Evolutionary conservation across 1,284 basidiomycete genomes (phyloP), one percentile per base, ranked within the genome.

Genomic region (Rhodotorula sp.): DNA sequence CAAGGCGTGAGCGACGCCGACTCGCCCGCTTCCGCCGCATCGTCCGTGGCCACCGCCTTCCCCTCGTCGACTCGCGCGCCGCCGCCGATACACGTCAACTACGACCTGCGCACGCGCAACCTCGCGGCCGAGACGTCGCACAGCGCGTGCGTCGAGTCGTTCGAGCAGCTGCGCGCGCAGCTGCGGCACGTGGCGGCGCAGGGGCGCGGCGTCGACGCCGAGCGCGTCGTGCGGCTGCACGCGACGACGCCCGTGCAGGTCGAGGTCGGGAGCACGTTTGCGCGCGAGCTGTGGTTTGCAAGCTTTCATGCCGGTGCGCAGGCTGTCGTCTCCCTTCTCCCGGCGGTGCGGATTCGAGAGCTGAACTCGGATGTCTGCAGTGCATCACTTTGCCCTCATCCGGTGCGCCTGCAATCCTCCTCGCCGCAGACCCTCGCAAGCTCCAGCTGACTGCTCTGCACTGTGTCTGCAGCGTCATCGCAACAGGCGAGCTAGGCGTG

Each of bases 261-360:
- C 77, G 85, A 86, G 34, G 87, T 92, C 71, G 83, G 88, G 76
- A 89, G 88, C n/a, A 90, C 87, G 4, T 89, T 91, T 78, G 91
- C 90, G 41, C 83, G 91, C 81, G 91, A 93, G 90, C 81, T 93
- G n/a, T 93, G 91, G 91, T 93, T 93, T 80, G 86, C 87, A n/a
- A 87, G 85, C 41, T 81, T 93, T 44, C 91, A 93, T 79, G 91
- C 91, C 58, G 88, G 92, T 50, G 90, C 91, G 80, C 90, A 91
- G 89, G n/a, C n/a, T 46, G 12, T n/a, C 41, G 14, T 89, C 90
- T 89, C 23, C 13, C 25, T 7, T 17, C n/a, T 46, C 7, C 16
- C 41, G 2, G 4, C n/a, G 48, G 2, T 61, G 14, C 27, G 34
- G 10, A 14, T 17, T 21, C 46, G 17, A 14, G 7, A 27, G 34